Evolutionary conservation across 192 early-diverging fungal genomes (phyloP).

Genomic region (Entomortierella chlamydospora): DNA sequence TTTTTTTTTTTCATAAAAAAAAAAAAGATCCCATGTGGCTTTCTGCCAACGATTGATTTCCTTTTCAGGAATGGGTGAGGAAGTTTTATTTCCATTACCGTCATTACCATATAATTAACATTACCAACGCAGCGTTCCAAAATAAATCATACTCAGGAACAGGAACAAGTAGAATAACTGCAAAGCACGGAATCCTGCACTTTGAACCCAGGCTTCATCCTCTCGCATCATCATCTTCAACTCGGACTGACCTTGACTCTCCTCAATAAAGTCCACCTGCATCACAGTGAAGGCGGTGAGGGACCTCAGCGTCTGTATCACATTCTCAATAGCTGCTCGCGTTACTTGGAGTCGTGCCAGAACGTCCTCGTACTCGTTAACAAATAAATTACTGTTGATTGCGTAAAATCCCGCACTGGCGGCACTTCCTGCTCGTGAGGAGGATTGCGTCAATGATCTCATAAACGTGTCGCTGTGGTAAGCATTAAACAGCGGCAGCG

Average conservation of each 20-base stretch:
- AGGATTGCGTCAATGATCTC: background rate
- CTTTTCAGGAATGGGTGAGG: slow-evolving; percentile 5
- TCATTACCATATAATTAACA: no score
- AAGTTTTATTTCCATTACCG: background rate
- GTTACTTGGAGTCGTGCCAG: slow-evolving; percentile 15
- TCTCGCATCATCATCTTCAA: slow-evolving; percentile 19
- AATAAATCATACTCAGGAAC: slow-evolving; percentile 28
- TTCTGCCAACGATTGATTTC: slow-evolving; percentile 11
- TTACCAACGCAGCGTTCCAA: slow-evolving; percentile 16
- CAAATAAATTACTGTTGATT: background rate
- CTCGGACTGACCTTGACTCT: slow-evolving; percentile 28
- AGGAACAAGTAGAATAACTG: slow-evolving; percentile 28
- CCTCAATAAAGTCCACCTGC: slow-evolving; percentile 29
- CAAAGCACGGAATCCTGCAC: slow-evolving; percentile 20
- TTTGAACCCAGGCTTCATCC: slow-evolving; percentile 31
- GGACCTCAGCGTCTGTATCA: background rate
- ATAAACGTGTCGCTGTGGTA: slow-evolving; percentile 17
- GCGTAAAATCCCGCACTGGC: background rate
- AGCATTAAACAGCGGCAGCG: slow-evolving; percentile 13
- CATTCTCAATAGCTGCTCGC: slow-evolving; percentile 8
- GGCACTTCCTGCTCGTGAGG: background rate
- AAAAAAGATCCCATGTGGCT: no score
- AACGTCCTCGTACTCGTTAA: slow-evolving; percentile 20
- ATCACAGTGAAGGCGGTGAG: slow-evolving; percentile 24
- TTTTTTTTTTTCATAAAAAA: background rate